These are phyloP conservation scores for Neophaeococcomyces mojaviensis DNA, from an alignment of 2,329 filamentous ascomycete species.

Conservation along the genomic window DNA sequence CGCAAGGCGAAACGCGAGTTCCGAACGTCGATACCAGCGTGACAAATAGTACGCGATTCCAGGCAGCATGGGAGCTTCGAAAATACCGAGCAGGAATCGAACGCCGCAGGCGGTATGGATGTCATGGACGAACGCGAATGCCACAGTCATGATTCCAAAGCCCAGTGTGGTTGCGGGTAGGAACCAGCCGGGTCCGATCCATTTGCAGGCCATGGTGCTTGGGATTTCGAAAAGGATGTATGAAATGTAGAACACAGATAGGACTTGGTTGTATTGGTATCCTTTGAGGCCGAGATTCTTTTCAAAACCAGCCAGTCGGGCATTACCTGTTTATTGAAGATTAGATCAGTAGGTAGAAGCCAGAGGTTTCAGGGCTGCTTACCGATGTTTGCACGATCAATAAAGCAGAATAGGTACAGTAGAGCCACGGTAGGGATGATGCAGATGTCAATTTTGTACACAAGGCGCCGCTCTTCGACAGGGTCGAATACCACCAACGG, in stretches of 20 bases:
- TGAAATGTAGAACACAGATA: constrained; percentile 63
- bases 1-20: constrained; percentile 59
- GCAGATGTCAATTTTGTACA: constrained; percentile 58
- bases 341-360: no score
- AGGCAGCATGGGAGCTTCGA: constrained; percentile 64
- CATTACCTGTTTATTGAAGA: constrained; percentile 39
- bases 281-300: constrained; percentile 51
- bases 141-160: constrained; percentile 58
- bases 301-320: constrained; percentile 57
- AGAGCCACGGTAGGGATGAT: constrained; percentile 59
- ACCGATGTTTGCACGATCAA: constrained; percentile 63
- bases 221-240: constrained; percentile 70
- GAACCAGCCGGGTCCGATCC: constrained; percentile 65
- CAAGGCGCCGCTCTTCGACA: constrained; percentile 50
- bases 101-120: constrained; percentile 50
- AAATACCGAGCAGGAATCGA: constrained; percentile 54
- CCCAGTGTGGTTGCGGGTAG: constrained; percentile 54
- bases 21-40: constrained; percentile 62
- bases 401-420: constrained; percentile 66
- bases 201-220: constrained; percentile 62
- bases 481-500: constrained; percentile 49
- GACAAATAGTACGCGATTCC: constrained; percentile 61
- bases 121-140: constrained; percentile 57
- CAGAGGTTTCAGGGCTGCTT: no score
- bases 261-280: constrained; percentile 62